A percentile compares a stretch with the other conserved stretches of the same genome.
Evolutionary conservation across 2,329 filamentous ascomycete species (phyloP).

Genomic region (Ascocoryne sarcoides): DNA sequence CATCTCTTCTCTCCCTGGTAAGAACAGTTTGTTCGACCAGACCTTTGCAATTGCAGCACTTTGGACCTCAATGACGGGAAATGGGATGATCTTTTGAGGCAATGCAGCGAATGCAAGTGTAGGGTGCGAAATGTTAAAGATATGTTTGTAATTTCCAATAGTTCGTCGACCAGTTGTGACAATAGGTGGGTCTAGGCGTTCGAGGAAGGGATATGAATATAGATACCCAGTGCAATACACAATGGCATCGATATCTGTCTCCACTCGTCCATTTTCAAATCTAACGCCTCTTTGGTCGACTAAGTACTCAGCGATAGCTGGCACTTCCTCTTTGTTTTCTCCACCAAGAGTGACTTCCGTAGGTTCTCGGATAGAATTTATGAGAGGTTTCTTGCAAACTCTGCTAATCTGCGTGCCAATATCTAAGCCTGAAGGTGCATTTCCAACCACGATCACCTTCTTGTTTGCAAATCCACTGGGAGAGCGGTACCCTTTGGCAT

Average conservation of each 20-base stretch:
- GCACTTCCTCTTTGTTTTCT: constrained; percentile 39
- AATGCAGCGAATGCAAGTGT: constrained; percentile 71
- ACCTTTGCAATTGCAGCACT: constrained; percentile 67
- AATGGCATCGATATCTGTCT: constrained; percentile 62
- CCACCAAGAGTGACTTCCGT: constrained; percentile 30
- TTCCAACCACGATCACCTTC: constrained; percentile 78
- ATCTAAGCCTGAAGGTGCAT: constrained; percentile 75
- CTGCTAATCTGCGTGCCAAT: constrained; percentile 67
- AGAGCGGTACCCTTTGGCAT: constrained; percentile 73
- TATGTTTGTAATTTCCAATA: constrained; percentile 65
- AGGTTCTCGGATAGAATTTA: constrained; percentile 53
- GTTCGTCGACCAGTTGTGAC: constrained; percentile 63
- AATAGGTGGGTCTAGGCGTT: constrained; percentile 40
- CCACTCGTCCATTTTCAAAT: constrained; percentile 57
- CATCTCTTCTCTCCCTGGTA: constrained; percentile 61
- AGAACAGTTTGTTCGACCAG: constrained; percentile 59
- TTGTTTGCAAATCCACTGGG: constrained; percentile 54
- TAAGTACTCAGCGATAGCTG: constrained; percentile 50
- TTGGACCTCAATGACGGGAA: constrained; percentile 72
- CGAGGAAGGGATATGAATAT: constrained; percentile 70
- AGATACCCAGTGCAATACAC: constrained; percentile 89
- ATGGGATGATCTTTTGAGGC: constrained; percentile 80
- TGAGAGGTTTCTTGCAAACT: constrained; percentile 49
- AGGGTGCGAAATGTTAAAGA: constrained; percentile 68
- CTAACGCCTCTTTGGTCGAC: constrained; percentile 48